A percentile compares a stretch with the other conserved stretches of the same genome.
phyloP scores from a whole-genome alignment of 2,329 filamentous ascomycete genomes.

The Aspergillus pseudotamarii region DNA sequence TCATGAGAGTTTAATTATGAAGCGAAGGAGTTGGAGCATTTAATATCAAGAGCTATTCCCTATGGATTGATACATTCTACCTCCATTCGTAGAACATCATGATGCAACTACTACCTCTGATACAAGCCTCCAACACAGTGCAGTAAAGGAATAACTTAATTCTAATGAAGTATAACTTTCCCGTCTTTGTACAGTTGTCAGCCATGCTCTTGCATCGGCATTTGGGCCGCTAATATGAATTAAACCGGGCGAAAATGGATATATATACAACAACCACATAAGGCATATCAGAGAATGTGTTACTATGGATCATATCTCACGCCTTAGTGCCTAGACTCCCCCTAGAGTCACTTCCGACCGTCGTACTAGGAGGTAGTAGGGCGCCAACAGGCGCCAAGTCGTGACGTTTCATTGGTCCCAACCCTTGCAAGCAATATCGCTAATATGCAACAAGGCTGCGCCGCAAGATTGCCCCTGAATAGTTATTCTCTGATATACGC shows the following conservation, averaged over 20 bases:
- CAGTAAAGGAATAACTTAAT: background rate
- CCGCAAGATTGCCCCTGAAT: background rate
- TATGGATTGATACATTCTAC: background rate
- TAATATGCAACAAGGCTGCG: background rate
- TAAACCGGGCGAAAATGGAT: no score
- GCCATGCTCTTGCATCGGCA: background rate
- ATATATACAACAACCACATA: background rate
- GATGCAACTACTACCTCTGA: background rate
- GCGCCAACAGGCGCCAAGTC: background rate
- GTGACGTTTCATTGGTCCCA: background rate
- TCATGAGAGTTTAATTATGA: background rate
- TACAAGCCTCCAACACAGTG: background rate
- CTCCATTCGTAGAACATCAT: background rate
- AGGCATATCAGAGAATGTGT: background rate
- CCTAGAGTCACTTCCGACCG: no score
- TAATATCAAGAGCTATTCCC: background rate
- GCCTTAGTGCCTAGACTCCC: background rate
- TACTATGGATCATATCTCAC: background rate
- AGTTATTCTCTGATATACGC: background rate
- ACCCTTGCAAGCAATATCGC: background rate
- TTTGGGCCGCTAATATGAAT: background rate
- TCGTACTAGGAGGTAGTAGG: no score
- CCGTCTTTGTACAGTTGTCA: background rate
- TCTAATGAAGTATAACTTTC: rapidly evolving
- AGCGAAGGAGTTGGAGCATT: background rate